A percentile compares a stretch with the other conserved stretches of the same genome.
Evolutionary conservation across 441 rosid genomes (phyloP).

Genomic region (Omphalea diandra): DNA sequence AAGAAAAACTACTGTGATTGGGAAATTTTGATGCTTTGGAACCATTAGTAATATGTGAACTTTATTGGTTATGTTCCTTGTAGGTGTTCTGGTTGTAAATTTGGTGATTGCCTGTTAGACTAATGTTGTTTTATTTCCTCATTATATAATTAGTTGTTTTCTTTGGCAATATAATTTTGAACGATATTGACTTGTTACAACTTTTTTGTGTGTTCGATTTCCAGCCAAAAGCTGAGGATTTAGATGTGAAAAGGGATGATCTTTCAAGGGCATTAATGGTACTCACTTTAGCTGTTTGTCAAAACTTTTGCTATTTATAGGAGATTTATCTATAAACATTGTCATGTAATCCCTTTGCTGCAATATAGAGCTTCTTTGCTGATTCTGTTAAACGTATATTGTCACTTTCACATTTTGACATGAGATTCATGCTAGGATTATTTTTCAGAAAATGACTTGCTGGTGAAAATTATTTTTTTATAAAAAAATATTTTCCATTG

Average conservation of each 20-base stretch:
- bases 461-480: too few relatives aligned
- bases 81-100: neutral
- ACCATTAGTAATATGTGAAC: neutral
- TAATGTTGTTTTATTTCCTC: neutral
- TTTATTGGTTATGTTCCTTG: constrained; percentile 6
- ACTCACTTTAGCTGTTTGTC: constrained; percentile 22
- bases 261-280: constrained; percentile 81
- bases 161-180: constrained; percentile 5
- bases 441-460: too few relatives aligned
- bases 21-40: neutral
- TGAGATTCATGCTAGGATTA: too few relatives aligned
- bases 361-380: neutral
- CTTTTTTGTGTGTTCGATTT: constrained; percentile 18
- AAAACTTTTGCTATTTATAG: constrained; percentile 19
- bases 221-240: constrained; percentile 63
- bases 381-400: neutral
- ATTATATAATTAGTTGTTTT: neutral
- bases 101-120: neutral
- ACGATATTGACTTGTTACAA: constrained; percentile 20
- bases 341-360: neutral
- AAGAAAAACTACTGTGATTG: neutral
- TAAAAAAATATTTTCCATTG: too few relatives aligned
- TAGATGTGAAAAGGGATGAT: constrained; percentile 61
- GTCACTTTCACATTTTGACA: too few relatives aligned
- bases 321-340: neutral